phyloP scores from a whole-genome alignment of 352 stramenopile genomes.

The Saprolegnia parasitica region DNA sequence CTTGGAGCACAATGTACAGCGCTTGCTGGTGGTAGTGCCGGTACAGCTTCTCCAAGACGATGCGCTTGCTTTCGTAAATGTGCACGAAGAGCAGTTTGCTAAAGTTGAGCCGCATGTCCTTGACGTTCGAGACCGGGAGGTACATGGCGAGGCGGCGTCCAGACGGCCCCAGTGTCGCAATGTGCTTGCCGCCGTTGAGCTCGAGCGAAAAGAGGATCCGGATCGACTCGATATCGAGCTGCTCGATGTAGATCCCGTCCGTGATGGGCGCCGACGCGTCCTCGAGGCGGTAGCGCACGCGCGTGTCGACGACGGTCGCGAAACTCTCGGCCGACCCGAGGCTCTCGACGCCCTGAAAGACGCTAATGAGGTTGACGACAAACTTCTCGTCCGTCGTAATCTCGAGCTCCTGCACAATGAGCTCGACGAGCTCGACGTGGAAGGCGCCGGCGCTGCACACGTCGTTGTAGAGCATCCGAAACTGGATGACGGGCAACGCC shows the following conservation, averaged over 20 bases:
- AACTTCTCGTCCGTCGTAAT: conserved; percentile 88
- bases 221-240: conserved; percentile 78
- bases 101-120: conserved; percentile 82
- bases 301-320: conserved; percentile 74
- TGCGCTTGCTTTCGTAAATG: conserved; percentile 72
- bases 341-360: conserved; percentile 80
- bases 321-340: conserved; percentile 70
- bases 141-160: conserved; percentile 71
- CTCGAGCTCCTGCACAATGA: conserved; percentile 84
- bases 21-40: conserved; percentile 81
- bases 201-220: conserved; percentile 85
- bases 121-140: conserved; percentile 85
- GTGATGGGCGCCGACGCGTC: conserved; percentile 34
- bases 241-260: conserved; percentile 83
- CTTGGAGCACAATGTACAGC: conserved; percentile 77
- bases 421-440: conserved; percentile 82
- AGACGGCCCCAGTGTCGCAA: conserved; percentile 76
- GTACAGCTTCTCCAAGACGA: conserved; percentile 69
- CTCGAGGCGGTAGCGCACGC: conserved; percentile 49
- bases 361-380: conserved; percentile 84
- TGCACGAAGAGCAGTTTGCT: conserved; percentile 78
- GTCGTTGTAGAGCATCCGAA: conserved; percentile 84
- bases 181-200: conserved; percentile 74
- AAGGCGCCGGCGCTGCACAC: conserved; percentile 72
- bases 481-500: conserved; percentile 62